These are phyloP conservation scores for Plectosphaerella cucumerina DNA, from an alignment of 2,329 filamentous ascomycete species.

Conservation along the genomic window DNA sequence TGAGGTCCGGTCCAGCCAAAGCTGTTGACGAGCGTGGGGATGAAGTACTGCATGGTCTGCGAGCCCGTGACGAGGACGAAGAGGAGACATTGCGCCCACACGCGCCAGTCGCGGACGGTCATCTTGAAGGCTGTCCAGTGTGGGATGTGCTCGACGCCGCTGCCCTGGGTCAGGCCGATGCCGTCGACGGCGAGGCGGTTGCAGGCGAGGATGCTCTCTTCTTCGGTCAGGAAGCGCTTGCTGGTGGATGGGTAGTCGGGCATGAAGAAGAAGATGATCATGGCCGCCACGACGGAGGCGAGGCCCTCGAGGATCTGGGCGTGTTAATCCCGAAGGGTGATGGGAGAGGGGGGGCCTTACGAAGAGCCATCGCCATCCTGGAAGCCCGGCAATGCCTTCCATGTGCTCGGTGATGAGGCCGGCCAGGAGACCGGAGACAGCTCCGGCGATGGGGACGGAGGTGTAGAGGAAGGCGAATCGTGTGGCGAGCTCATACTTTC, in stretches of 20 bases:
- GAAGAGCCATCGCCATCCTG: slow-evolving; percentile 63
- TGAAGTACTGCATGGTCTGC: slow-evolving; percentile 27
- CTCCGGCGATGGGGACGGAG: slow-evolving; percentile 65
- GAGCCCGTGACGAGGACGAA: slow-evolving; percentile 21
- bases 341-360: slow-evolving; percentile 28
- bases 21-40: slow-evolving; percentile 22
- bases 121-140: slow-evolving; percentile 22
- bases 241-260: slow-evolving; percentile 16
- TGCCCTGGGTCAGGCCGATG: slow-evolving; percentile 5
- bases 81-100: slow-evolving; percentile 17
- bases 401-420: slow-evolving; percentile 69
- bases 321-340: not conserved
- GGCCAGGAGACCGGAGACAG: slow-evolving; percentile 69
- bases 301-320: slow-evolving; percentile 29
- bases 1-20: slow-evolving; percentile 20
- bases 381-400: slow-evolving; percentile 52
- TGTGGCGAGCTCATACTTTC: slow-evolving; percentile 58
- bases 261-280: slow-evolving; percentile 11
- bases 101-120: slow-evolving; percentile 16
- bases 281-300: slow-evolving; percentile 22
- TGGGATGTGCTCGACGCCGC: slow-evolving; percentile 9
- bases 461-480: slow-evolving; percentile 69
- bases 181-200: slow-evolving; percentile 18
- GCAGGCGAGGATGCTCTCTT: slow-evolving; percentile 13
- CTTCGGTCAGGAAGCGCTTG: slow-evolving; percentile 12